Evolutionary conservation across 345 rosid genomes (phyloP), one percentile per base, ranked within the genome.

Genomic region (Microthlaspi erraticum): DNA sequence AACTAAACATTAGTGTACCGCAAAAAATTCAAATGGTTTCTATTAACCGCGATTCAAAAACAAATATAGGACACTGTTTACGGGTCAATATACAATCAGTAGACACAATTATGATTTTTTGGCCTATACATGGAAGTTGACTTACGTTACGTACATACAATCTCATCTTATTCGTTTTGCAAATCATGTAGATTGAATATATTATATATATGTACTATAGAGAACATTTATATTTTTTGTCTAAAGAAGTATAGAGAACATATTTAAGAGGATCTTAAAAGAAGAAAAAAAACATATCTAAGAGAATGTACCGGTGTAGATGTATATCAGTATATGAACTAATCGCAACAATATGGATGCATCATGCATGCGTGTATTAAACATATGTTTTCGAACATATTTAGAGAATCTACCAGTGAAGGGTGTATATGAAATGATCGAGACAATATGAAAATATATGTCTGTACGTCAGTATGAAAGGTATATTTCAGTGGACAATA

Each of bases 121-220:
- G 10, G 36, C 36, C 36, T 13, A 37, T 49, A 64, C 14, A 49
- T 49, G 34, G 23, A 52, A 43, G 48, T 55, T 72, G 76, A 63
- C 70, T 37, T 72, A 19, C n/a, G 14, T 37, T 72, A 19, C n/a
- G 14, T 53, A 37, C 13, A 54, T 37, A 48, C 6, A 16, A 16
- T 46, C 58, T 59, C 26, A 59, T 70, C 74, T 13, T 3, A 17
- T 31, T 42, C 2, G 3, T 3, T n/a, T 17, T 48, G 6, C 31
- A 59, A 59, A 10, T 39, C 5, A 38, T 38, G 12, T 50, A 29
- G 43, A 61, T 29, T 61, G 44, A 60, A 71, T 9, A 34, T 17
- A 64, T 19, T 4, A 10, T 16, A 44, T 6, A 20, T 61, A 10
- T 60, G 29, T 2, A 26, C 29, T 26, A 26, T 26, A 26, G 29